Conservation (phyloP, 257 asterid species). For the Solanum okadae region DNA sequence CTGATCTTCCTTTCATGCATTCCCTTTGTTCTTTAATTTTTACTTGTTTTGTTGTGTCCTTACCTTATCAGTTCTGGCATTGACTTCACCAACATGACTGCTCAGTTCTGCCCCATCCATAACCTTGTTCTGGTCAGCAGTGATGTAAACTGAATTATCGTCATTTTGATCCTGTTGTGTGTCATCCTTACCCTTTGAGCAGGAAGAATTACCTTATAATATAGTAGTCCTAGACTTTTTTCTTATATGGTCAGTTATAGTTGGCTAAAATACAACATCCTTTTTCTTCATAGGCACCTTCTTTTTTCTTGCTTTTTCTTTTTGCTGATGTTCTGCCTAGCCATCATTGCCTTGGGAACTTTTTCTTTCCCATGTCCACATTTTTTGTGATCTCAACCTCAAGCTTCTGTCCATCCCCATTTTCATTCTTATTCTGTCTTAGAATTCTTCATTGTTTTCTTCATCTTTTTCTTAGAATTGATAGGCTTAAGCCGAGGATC, state of each 20-base stretch:
- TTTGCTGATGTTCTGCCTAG: background rate
- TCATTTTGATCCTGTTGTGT: background rate
- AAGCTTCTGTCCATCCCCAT: background rate
- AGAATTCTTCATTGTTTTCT: background rate
- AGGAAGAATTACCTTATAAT: background rate
- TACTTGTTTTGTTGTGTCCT: background rate
- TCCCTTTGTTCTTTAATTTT: background rate
- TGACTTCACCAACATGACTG: background rate
- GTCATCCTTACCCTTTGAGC: background rate
- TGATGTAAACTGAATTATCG: background rate
- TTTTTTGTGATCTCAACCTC: background rate
- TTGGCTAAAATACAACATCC: background rate
- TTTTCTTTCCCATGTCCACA: background rate
- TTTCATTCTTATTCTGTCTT: background rate
- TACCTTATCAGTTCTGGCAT: background rate
- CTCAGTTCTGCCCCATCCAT: background rate
- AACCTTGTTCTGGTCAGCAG: background rate
- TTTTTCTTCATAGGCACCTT: background rate
- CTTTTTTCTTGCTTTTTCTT: background rate
- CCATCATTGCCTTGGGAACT: background rate
- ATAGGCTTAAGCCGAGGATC: slow-evolving; percentile 22
- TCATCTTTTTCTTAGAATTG: slow-evolving; percentile 4
- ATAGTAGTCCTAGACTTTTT: background rate
- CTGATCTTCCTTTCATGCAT: background rate
- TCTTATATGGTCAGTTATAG: background rate